These are phyloP conservation scores for Colletotrichum sp. DNA, from an alignment of 2,329 filamentous ascomycete species.

Conservation along the genomic window DNA sequence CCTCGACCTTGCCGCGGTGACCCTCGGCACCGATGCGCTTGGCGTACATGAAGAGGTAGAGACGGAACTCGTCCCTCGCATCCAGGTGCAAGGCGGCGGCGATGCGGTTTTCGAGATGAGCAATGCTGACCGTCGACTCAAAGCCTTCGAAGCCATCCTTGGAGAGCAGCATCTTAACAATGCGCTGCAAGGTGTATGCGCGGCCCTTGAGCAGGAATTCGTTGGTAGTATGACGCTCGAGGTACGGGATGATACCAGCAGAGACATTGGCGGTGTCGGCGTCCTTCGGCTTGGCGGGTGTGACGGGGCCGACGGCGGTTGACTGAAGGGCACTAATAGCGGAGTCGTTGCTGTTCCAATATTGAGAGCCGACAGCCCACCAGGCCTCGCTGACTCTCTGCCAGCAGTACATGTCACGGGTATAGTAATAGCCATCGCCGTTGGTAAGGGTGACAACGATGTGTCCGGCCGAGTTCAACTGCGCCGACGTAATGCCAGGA, in stretches of 20 bases:
- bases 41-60: conserved; percentile 98
- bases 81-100: conserved; percentile 86
- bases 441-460: conserved; percentile 92
- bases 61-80: conserved; percentile 88
- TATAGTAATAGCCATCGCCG: conserved; percentile 93
- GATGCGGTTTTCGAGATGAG: conserved; percentile 92
- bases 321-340: conserved; percentile 82
- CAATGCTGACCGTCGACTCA: conserved; percentile 89
- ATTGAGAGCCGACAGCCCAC: conserved; percentile 98
- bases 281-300: conserved; percentile 49
- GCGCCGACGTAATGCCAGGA: conserved; percentile 87
- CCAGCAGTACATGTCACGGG: conserved; percentile 85
- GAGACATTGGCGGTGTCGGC: conserved; percentile 69
- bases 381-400: conserved; percentile 95
- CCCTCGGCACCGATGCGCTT: conserved; percentile 94
- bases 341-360: conserved; percentile 97
- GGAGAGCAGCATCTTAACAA: conserved; percentile 87
- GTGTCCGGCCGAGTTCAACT: conserved; percentile 86
- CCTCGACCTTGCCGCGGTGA: conserved; percentile 86
- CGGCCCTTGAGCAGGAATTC: conserved; percentile 91
- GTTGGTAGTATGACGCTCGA: conserved; percentile 93
- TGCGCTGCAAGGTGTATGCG: conserved; percentile 87
- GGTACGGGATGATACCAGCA: conserved; percentile 88
- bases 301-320: conserved; percentile 66
- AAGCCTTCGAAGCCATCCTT: conserved; percentile 92